These are phyloP conservation scores for Barbarea vulgaris DNA, from an alignment of 345 rosid genomes.

Conservation along the genomic window DNA sequence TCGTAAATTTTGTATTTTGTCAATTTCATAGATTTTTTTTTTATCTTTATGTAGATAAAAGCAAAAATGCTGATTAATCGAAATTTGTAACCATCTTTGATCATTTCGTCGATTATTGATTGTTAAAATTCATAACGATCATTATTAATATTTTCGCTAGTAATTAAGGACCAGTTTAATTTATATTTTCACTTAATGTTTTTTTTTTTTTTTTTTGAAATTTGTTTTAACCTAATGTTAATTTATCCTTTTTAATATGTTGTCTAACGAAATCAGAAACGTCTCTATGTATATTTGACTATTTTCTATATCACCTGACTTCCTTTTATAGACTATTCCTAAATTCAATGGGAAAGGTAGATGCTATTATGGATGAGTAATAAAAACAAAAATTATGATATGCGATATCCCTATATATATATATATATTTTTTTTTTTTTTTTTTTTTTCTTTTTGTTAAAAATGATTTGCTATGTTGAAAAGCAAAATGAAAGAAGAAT, in stretches of 20 bases:
- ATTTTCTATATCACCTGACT: not conserved
- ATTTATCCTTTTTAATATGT: not conserved
- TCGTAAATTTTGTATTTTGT: conserved; percentile 28
- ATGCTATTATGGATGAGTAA: not conserved
- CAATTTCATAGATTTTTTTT: conserved; percentile 1
- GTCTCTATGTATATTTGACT: not conserved
- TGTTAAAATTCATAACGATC: not conserved
- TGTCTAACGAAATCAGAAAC: not conserved
- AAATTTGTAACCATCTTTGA: not conserved
- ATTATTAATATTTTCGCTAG: not conserved
- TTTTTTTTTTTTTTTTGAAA: too few relatives aligned
- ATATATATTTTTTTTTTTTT: too few relatives aligned
- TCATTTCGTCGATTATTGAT: not conserved
- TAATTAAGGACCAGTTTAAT: not conserved
- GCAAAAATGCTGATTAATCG: not conserved
- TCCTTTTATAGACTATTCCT: not conserved
- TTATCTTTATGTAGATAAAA: not conserved
- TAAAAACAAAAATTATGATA: too few relatives aligned
- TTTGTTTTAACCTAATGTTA: not conserved
- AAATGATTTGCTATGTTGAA: not conserved
- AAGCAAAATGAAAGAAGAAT: not conserved
- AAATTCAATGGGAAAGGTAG: not conserved
- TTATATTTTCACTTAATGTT: not conserved
- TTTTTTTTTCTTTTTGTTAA: too few relatives aligned
- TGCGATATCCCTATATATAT: too few relatives aligned